These are phyloP conservation scores for Andalucia godoyi DNA, from an alignment of 78 protist genomes.

Conservation along the genomic window DNA sequence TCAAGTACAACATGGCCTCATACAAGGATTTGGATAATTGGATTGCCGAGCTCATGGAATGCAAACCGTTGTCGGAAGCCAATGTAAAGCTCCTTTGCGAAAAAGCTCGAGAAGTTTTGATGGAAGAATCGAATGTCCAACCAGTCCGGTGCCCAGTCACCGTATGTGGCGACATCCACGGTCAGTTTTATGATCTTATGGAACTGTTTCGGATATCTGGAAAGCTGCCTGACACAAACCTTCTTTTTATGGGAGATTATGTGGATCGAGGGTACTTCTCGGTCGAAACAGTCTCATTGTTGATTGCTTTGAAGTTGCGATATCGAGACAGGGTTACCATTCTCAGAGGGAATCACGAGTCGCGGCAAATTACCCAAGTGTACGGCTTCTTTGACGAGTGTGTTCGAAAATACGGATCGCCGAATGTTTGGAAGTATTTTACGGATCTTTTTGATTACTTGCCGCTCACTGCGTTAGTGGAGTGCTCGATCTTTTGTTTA, in stretches of 20 bases:
- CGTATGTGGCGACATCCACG: constrained; percentile 93
- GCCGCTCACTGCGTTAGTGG: constrained; percentile 52
- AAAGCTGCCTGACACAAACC: constrained; percentile 74
- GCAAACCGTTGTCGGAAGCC: constrained; percentile 14
- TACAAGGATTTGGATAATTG: not conserved
- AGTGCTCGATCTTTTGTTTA: constrained; percentile 29
- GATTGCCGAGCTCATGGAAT: constrained; percentile 1
- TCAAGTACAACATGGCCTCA: too few relatives aligned
- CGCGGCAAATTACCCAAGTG: constrained; percentile 80
- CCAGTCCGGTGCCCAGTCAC: constrained; percentile 75
- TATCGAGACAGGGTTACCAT: constrained; percentile 61
- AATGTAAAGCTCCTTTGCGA: constrained; percentile 14
- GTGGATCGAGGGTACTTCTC: constrained; percentile 93
- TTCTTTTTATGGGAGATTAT: constrained; percentile 88
- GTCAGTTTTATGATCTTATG: constrained; percentile 76
- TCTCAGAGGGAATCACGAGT: constrained; percentile 92
- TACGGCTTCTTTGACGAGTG: constrained; percentile 67
- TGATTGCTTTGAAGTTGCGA: constrained; percentile 66
- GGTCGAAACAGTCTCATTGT: constrained; percentile 75
- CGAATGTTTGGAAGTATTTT: constrained; percentile 27
- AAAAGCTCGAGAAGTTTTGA: constrained; percentile 53
- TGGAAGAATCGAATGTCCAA: constrained; percentile 69
- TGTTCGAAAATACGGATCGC: constrained; percentile 38
- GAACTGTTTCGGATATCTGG: constrained; percentile 91
- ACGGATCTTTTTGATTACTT: constrained; percentile 47